phyloP scores from a whole-genome alignment of 164 flowering plant genomes.

The Tinospora cordifolia region DNA sequence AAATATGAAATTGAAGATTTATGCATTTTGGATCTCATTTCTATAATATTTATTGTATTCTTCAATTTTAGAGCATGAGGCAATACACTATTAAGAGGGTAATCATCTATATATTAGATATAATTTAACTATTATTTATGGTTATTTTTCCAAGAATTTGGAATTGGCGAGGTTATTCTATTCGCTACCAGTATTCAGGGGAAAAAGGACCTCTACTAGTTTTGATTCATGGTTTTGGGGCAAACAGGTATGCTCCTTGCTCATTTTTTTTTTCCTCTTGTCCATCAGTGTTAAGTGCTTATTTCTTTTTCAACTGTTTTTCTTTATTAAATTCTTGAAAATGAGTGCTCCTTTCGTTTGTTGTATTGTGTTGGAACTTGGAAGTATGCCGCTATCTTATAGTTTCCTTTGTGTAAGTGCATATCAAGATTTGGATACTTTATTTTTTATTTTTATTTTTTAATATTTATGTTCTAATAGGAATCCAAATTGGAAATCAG shows the following conservation, averaged over 20 bases:
- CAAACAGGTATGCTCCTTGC: conserved; percentile 73
- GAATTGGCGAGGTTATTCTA: conserved; percentile 82
- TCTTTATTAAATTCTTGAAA: neutral
- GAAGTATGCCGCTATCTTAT: neutral
- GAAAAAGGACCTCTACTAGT: conserved; percentile 70
- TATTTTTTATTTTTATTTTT: neutral
- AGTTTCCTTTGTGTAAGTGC: neutral
- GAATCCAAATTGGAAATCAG: too few species aligned
- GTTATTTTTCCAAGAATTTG: conserved; percentile 44
- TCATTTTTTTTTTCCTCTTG: conserved; percentile 30
- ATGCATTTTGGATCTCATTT: neutral
- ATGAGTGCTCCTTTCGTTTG: neutral
- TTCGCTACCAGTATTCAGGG: conserved; percentile 78
- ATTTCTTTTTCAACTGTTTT: neutral
- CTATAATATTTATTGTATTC: neutral
- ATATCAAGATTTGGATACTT: neutral
- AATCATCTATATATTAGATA: neutral
- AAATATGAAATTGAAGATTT: neutral
- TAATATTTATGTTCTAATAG: too few species aligned
- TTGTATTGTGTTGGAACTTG: neutral
- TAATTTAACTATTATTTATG: neutral
- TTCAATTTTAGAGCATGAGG: neutral
- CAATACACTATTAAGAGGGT: neutral
- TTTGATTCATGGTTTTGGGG: conserved; percentile 92
- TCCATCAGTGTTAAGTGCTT: too few species aligned